Conservation (phyloP, 805 yeast species). For the Gaillardinia entomophila region DNA sequence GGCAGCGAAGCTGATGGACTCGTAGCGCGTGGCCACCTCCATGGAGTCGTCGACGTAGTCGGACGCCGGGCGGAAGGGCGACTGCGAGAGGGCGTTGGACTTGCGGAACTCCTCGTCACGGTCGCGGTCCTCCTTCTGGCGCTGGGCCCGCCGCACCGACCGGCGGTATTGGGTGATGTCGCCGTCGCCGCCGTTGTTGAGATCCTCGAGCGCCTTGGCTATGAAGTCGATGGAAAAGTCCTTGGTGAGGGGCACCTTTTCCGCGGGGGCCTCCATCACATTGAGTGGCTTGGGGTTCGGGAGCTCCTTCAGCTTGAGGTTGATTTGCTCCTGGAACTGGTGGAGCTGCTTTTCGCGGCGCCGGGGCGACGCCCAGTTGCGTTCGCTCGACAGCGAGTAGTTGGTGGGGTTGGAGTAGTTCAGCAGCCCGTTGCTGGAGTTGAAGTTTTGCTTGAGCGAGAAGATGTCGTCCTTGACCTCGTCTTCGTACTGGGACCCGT, state of each 20-base stretch:
- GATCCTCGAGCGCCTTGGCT: conserved; percentile 41
- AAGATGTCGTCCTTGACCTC: neutral
- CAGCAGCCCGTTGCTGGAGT: conserved; percentile 14
- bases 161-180: conserved; percentile 35
- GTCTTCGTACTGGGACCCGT: neutral
- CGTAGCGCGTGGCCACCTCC: conserved; percentile 34
- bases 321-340: conserved; percentile 34
- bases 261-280: neutral
- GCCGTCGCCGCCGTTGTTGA: conserved; percentile 40
- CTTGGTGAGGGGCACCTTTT: conserved; percentile 28
- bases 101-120: conserved; percentile 2
- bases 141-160: conserved; percentile 24
- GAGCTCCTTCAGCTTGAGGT: conserved; percentile 26
- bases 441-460: conserved; percentile 1
- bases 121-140: conserved; percentile 4
- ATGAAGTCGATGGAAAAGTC: conserved; percentile 42
- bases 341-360: conserved; percentile 25
- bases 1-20: conserved; percentile 19
- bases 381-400: conserved; percentile 14
- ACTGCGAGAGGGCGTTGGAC: neutral
- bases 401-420: conserved; percentile 37
- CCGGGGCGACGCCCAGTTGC: conserved; percentile 42
- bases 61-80: conserved; percentile 12
- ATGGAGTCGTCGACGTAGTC: conserved; percentile 29
- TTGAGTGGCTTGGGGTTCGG: conserved; percentile 5